Base-by-base conservation (phyloP, 2,329 filamentous ascomycete species). In the Colletotrichum viniferum region DNA sequence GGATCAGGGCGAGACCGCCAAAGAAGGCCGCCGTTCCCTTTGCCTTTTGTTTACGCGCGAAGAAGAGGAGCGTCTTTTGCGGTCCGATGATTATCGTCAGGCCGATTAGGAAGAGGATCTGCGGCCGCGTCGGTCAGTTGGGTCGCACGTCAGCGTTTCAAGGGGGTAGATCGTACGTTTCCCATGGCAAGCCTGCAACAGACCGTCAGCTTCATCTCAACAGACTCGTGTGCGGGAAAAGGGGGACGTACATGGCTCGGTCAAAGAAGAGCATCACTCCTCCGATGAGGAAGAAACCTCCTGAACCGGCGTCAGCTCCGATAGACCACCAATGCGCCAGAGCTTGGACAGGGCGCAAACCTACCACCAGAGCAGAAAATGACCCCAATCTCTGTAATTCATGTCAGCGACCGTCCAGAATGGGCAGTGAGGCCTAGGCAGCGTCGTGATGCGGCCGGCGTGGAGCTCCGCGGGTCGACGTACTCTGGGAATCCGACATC, bases 251-350 rank as follows among this genome's bases (percentile, higher is more conserved):
- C 95, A 98, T 96, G 81, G 97, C 95, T 78, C 97, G 92, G 86
- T 99, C 97, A 88, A 99, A 99, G 88, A 99, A 98, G 86, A 99
- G 91, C 86, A 99, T 90, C 12, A 99, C 95, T 76, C 97, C 97
- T 82, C 95, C 95, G 83, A 98, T 91, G 73, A 99, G 92, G 89
- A 99, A 99, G 88, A 98, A 93, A 79, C 94, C 95, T 85, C 96
- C 96, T 98, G 83, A 56, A 55, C 77, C 70, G 69, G 69, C 38
- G 70, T 77, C 61, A 77, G 76, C 38, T 58, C 38, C 67, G 21
- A 32, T 43, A 14, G 18, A 36, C 43, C 30, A 38, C 52, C 43
- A 73, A 78, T 81, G 77, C 79, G 78, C 78, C 79, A 62, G 71
- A 76, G 73, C 70, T 75, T 34, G 55, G 28, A 66, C 34, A 69